phyloP scores from a whole-genome alignment of 2,329 filamentous ascomycete genomes.

The Stachybotrys elegans region DNA sequence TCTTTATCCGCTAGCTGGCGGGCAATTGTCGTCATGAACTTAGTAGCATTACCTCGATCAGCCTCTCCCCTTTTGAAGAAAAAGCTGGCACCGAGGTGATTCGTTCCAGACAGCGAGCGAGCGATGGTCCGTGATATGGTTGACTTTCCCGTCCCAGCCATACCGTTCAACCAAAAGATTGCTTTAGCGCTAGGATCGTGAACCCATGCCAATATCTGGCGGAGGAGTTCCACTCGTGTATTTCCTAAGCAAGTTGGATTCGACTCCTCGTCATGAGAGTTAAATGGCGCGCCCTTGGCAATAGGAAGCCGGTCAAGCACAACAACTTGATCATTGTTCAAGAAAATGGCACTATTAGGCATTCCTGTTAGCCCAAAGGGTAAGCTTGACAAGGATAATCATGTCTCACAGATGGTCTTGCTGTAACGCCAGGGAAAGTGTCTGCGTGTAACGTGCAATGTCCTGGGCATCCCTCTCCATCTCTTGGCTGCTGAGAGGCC shows the following conservation, averaged over 20 bases:
- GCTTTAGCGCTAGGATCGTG: conserved; percentile 11
- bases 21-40: conserved; percentile 36
- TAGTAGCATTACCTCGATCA: conserved; percentile 27
- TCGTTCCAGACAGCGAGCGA: conserved; percentile 11
- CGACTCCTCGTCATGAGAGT: conserved; percentile 25
- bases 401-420: background rate
- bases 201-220: conserved; percentile 22
- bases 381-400: background rate
- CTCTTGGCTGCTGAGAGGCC: conserved; percentile 1
- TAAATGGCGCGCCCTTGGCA: conserved; percentile 18
- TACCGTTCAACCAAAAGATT: conserved; percentile 32
- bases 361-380: background rate
- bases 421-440: background rate
- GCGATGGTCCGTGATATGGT: conserved; percentile 30
- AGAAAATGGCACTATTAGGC: conserved; percentile 5
- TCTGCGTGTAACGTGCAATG: background rate
- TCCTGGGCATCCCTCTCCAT: background rate
- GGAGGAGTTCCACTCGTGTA: conserved; percentile 25
- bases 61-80: conserved; percentile 38
- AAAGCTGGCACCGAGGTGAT: conserved; percentile 30
- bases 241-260: conserved; percentile 21
- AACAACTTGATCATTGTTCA: conserved; percentile 14
- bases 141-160: conserved; percentile 34
- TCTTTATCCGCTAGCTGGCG: conserved; percentile 22
- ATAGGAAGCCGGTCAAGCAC: conserved; percentile 12